Evolutionary conservation across 805 yeast species (phyloP).

Genomic region (Torulaspora franciscae): DNA sequence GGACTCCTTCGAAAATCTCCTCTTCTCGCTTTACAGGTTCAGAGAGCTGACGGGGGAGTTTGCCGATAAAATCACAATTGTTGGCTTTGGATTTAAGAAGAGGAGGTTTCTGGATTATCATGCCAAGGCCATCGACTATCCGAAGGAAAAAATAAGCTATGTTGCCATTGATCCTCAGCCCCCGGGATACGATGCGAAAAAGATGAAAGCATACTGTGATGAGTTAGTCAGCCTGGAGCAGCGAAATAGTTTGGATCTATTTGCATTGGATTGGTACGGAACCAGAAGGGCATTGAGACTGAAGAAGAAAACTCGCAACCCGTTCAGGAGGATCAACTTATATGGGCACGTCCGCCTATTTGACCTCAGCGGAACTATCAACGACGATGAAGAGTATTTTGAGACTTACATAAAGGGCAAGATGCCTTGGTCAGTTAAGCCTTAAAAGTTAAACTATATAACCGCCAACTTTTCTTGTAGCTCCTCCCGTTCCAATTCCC

Average conservation of each 20-base stretch:
- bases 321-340: slow-evolving; percentile 43
- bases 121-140: slow-evolving; percentile 46
- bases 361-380: slow-evolving; percentile 8
- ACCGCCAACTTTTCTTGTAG: slow-evolving; percentile 41
- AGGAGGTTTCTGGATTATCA: slow-evolving; percentile 54
- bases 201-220: slow-evolving; percentile 40
- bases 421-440: slow-evolving; percentile 32
- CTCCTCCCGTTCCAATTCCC: slow-evolving; percentile 57
- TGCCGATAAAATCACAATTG: slow-evolving; percentile 52
- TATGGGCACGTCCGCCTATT: slow-evolving; percentile 28
- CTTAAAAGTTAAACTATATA: slow-evolving; percentile 23
- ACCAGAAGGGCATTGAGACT: slow-evolving; percentile 38
- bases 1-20: slow-evolving; percentile 74
- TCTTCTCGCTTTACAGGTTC: slow-evolving; percentile 55
- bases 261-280: slow-evolving; percentile 56
- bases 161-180: slow-evolving; percentile 58
- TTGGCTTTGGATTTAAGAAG: slow-evolving; percentile 73
- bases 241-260: slow-evolving; percentile 49
- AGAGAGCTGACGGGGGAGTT: slow-evolving; percentile 42
- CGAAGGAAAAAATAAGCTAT: slow-evolving; percentile 40
- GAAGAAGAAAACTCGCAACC: slow-evolving; percentile 55
- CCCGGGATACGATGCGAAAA: slow-evolving; percentile 22
- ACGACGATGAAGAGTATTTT: slow-evolving; percentile 20
- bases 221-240: slow-evolving; percentile 48
- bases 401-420: slow-evolving; percentile 20